Evolutionary conservation across 2,329 filamentous ascomycete species (phyloP).

Genomic region (Ophiobolus disseminans): DNA sequence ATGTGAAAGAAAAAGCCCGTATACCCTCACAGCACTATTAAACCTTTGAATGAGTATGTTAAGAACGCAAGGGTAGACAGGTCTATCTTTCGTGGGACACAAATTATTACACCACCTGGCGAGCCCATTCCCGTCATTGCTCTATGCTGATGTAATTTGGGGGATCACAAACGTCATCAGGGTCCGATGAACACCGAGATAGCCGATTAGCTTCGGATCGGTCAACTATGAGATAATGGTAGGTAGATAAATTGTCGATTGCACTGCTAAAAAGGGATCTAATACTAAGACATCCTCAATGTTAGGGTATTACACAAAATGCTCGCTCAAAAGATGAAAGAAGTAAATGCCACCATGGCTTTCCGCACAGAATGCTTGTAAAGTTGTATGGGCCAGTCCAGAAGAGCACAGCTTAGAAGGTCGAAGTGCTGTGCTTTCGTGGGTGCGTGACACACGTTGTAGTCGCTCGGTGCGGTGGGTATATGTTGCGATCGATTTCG

Average conservation of each 20-base stretch:
- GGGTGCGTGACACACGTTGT: background rate
- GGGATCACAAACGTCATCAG: conserved; percentile 3
- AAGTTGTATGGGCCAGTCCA: no score
- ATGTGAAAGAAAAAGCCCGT: no score
- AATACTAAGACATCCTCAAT: no score
- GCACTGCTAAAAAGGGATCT: no score
- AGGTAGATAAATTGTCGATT: no score
- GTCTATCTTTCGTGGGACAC: background rate
- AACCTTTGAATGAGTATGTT: background rate
- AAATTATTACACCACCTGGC: no score
- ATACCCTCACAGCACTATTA: no score
- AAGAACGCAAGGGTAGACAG: background rate
- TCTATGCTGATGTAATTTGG: background rate
- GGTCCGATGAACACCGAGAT: conserved; percentile 9
- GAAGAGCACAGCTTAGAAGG: no score
- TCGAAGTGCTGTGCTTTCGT: no score
- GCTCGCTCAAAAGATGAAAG: conserved; percentile 2
- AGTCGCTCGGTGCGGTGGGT: background rate
- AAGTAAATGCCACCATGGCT: background rate
- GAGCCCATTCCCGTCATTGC: background rate
- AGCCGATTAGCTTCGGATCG: conserved; percentile 13
- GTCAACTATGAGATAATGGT: background rate
- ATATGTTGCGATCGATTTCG: background rate
- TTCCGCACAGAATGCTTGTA: no score
- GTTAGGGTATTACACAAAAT: background rate